phyloP scores from a whole-genome alignment of 1,284 basidiomycete genomes.

The Agaricales sp. region DNA sequence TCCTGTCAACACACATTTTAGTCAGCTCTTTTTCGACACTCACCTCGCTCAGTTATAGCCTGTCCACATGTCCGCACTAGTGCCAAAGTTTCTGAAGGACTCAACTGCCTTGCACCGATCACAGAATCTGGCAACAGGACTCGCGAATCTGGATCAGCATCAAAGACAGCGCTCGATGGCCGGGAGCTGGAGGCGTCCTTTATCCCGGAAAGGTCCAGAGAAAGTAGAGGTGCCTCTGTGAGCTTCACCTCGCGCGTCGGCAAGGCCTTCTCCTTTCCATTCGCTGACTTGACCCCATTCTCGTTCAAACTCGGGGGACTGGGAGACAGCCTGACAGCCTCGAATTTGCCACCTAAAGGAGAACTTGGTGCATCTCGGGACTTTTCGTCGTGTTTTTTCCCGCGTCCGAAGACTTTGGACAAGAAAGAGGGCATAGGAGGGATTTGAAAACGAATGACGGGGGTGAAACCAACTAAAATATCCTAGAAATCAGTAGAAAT shows the following conservation, averaged over 20 bases:
- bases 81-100: slow-evolving; percentile 44
- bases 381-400: slow-evolving; percentile 40
- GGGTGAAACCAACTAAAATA: background rate
- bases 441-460: background rate
- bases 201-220: slow-evolving; percentile 44
- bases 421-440: slow-evolving; percentile 59
- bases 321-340: slow-evolving; percentile 40
- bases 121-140: slow-evolving; percentile 36
- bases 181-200: slow-evolving; percentile 36
- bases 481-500: background rate
- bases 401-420: slow-evolving; percentile 67
- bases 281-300: slow-evolving; percentile 12
- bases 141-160: slow-evolving; percentile 39
- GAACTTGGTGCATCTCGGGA: slow-evolving; percentile 30
- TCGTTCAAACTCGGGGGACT: slow-evolving; percentile 33
- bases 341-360: slow-evolving; percentile 63
- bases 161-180: slow-evolving; percentile 45
- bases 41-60: slow-evolving; percentile 52
- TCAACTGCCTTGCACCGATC: slow-evolving; percentile 47
- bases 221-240: slow-evolving; percentile 36
- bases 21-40: slow-evolving; percentile 14
- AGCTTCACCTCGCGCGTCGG: slow-evolving; percentile 11
- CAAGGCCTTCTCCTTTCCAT: slow-evolving; percentile 9
- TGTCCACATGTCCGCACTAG: slow-evolving; percentile 56
- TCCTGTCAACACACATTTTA: slow-evolving; percentile 5